These are phyloP conservation scores for Rhinocladiella mackenziei DNA, from an alignment of 2,329 filamentous ascomycete species.

Conservation along the genomic window DNA sequence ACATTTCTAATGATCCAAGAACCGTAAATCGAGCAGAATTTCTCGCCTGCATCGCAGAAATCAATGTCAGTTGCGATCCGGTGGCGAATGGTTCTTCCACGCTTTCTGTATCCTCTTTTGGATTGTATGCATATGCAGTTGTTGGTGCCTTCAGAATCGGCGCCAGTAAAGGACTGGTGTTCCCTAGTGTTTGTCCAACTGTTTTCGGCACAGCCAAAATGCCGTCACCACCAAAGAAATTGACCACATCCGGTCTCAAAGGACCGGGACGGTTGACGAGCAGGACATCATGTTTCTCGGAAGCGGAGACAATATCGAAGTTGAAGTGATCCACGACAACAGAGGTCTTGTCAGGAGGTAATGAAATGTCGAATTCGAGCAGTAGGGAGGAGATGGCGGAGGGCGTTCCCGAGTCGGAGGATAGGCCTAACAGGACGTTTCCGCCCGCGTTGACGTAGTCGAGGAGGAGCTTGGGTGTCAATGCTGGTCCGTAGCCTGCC, in stretches of 20 bases:
- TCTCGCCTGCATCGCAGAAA: slow-evolving; percentile 83
- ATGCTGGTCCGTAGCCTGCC: slow-evolving; percentile 75
- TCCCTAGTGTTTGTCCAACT: slow-evolving; percentile 76
- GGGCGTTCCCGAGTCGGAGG: slow-evolving; percentile 65
- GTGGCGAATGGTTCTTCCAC: slow-evolving; percentile 81
- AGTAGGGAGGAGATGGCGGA: slow-evolving; percentile 73
- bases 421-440: slow-evolving; percentile 84
- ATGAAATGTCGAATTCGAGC: slow-evolving; percentile 78
- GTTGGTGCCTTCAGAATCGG: slow-evolving; percentile 77
- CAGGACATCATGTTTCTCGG: slow-evolving; percentile 84
- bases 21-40: slow-evolving; percentile 89
- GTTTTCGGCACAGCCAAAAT: slow-evolving; percentile 77
- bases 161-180: slow-evolving; percentile 67
- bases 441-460: slow-evolving; percentile 88
- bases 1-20: slow-evolving; percentile 78
- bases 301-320: slow-evolving; percentile 71
- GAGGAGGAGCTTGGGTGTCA: slow-evolving; percentile 81
- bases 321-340: slow-evolving; percentile 94
- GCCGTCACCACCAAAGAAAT: slow-evolving; percentile 68
- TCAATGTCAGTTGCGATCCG: slow-evolving; percentile 75
- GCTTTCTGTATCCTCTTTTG: slow-evolving; percentile 68
- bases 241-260: slow-evolving; percentile 65
- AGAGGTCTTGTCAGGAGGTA: slow-evolving; percentile 80
- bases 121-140: slow-evolving; percentile 90
- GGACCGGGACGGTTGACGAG: slow-evolving; percentile 66